Percentiles rank a stretch among this genome's conserved stretches.
These are phyloP conservation scores for Cercospora sp. DNA, from an alignment of 2,329 filamentous ascomycete genomes.

Conservation along the genomic window DNA sequence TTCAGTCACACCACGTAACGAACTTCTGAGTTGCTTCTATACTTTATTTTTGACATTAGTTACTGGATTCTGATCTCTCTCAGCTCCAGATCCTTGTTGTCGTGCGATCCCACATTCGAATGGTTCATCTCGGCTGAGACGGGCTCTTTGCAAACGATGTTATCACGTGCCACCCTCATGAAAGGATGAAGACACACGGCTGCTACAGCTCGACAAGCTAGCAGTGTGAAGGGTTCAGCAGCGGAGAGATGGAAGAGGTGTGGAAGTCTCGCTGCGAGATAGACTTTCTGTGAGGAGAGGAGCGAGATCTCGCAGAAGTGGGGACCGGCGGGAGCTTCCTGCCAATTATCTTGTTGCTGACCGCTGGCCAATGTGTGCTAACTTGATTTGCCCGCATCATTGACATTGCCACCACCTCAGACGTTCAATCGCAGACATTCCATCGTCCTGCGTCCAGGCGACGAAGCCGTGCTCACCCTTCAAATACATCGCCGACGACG, in stretches of 20 bases:
- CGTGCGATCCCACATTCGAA: neutral
- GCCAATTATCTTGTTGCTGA: neutral
- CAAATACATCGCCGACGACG: neutral
- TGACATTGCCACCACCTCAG: slow-evolving; percentile 6
- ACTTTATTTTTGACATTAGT: neutral
- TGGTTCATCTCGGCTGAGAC: neutral
- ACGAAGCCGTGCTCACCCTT: slow-evolving; percentile 29
- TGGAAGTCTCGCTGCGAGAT: neutral
- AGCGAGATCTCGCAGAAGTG: neutral
- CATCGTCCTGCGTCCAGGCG: slow-evolving; percentile 23
- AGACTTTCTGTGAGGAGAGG: neutral
- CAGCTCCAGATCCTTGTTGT: neutral
- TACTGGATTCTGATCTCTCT: neutral
- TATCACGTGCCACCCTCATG: neutral
- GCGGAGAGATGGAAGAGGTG: neutral
- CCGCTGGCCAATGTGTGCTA: slow-evolving; percentile 1
- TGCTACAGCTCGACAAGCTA: neutral
- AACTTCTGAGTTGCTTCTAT: neutral
- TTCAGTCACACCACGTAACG: no score
- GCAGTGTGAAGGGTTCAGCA: neutral
- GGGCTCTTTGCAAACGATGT: neutral
- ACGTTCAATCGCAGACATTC: neutral
- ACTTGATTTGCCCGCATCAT: slow-evolving; percentile 7
- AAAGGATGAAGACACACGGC: neutral
- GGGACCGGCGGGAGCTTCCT: neutral